phyloP scores from a whole-genome alignment of 768 basidiomycete species.

The Serendipita indica region DNA sequence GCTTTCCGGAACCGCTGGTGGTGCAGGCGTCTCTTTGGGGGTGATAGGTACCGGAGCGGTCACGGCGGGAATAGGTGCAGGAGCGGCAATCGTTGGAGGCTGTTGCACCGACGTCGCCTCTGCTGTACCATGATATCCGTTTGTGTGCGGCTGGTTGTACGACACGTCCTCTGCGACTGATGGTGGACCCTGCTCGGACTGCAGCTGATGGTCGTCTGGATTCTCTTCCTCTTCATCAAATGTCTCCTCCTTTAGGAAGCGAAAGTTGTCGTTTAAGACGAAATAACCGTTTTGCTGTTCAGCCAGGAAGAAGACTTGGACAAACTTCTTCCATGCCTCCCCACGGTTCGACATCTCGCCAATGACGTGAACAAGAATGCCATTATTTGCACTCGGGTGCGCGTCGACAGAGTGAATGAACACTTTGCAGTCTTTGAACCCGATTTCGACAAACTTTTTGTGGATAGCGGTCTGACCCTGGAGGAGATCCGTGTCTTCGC shows the following conservation, averaged over 20 bases:
- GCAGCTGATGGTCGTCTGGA: slow-evolving; percentile 20
- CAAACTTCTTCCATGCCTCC: slow-evolving; percentile 94
- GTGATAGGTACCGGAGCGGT: slow-evolving; percentile 23
- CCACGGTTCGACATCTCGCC: slow-evolving; percentile 95
- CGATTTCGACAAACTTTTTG: slow-evolving; percentile 85
- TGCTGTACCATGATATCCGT: slow-evolving; percentile 12
- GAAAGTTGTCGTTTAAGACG: slow-evolving; percentile 99
- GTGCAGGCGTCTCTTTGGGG: slow-evolving; percentile 13
- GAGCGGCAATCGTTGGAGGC: slow-evolving; percentile 17
- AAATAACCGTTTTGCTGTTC: slow-evolving; percentile 99
- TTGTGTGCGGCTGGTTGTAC: slow-evolving; percentile 9
- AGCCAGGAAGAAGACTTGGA: slow-evolving; percentile 98
- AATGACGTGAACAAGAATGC: slow-evolving; percentile 98
- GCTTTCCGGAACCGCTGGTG: slow-evolving; percentile 17
- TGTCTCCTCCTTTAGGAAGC: slow-evolving; percentile 92
- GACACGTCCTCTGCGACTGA: background rate
- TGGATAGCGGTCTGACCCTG: slow-evolving; percentile 48
- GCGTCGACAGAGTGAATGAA: slow-evolving; percentile 98
- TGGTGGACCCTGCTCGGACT: background rate
- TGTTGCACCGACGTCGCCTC: slow-evolving; percentile 14
- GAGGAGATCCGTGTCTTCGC: slow-evolving; percentile 68
- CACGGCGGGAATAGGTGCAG: slow-evolving; percentile 23
- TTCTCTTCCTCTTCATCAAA: slow-evolving; percentile 60
- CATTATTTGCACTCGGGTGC: slow-evolving; percentile 84
- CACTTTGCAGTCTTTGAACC: slow-evolving; percentile 93